These are phyloP conservation scores for Dendrobium officinale DNA, from an alignment of 106 monocot species.

Conservation along the genomic window DNA sequence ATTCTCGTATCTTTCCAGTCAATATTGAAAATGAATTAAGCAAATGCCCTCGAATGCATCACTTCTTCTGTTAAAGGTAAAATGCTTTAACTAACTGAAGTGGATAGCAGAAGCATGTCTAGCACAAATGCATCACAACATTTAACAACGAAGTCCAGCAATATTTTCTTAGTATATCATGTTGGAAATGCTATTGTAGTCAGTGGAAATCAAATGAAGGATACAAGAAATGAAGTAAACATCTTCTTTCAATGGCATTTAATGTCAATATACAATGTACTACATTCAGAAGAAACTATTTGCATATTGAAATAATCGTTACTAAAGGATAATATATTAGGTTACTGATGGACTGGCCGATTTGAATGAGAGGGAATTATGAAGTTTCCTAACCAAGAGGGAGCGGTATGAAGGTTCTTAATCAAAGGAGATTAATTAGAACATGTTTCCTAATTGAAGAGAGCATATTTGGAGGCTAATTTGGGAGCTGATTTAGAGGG, in stretches of 20 bases:
- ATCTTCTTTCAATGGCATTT: background rate
- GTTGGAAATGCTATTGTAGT: background rate
- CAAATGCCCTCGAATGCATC: background rate
- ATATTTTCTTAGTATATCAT: background rate
- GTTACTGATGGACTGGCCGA: too few species aligned
- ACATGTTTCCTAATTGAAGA: too few species aligned
- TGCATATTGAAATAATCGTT: background rate
- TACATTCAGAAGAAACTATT: background rate
- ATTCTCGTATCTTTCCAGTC: too few species aligned
- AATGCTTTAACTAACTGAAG: background rate
- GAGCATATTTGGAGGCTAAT: too few species aligned
- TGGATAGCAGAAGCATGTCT: background rate
- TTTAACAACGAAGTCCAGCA: background rate
- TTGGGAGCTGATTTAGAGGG: too few species aligned
- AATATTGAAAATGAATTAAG: background rate
- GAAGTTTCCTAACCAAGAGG: too few species aligned
- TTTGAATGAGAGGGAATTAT: too few species aligned
- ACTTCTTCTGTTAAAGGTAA: background rate
- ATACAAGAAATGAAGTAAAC: background rate
- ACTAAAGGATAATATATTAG: background rate
- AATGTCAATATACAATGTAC: background rate
- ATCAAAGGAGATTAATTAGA: too few species aligned
- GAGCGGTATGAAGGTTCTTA: too few species aligned
- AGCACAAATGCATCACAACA: background rate
- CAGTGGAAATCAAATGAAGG: background rate